Evolutionary conservation across 2,329 filamentous ascomycete genomes (phyloP).

Genomic region (Colletotrichum sp.): DNA sequence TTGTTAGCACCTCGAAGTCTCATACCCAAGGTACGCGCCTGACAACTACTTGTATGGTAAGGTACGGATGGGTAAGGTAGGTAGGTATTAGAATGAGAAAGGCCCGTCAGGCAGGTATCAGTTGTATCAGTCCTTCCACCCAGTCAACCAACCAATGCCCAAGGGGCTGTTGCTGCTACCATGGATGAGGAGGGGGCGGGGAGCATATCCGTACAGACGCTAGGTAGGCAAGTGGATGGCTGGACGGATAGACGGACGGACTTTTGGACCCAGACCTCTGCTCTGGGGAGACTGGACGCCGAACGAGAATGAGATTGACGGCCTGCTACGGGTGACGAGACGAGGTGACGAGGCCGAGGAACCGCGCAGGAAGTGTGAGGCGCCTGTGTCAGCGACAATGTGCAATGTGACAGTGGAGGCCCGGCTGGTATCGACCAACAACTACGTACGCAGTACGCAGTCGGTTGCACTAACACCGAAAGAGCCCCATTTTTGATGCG

Average conservation of each 20-base stretch:
- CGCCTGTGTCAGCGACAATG: constrained; percentile 1
- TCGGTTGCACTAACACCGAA: not conserved
- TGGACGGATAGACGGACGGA: not conserved
- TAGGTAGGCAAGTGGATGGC: not conserved
- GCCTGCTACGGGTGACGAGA: not conserved
- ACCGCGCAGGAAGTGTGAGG: not conserved
- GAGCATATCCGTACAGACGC: not conserved
- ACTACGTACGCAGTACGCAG: too few relatives aligned
- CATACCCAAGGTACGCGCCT: not conserved
- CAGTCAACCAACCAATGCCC: not conserved
- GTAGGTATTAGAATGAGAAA: not conserved
- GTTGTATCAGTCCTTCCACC: not conserved
- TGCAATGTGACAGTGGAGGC: not conserved
- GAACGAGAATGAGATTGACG: not conserved
- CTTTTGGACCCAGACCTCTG: not conserved
- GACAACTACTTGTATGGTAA: not conserved
- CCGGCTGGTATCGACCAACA: not conserved
- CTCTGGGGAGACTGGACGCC: not conserved
- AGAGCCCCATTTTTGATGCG: not conserved
- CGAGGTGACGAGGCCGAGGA: not conserved
- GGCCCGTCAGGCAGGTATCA: not conserved
- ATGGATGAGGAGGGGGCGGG: not conserved
- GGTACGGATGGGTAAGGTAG: not conserved
- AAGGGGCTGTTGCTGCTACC: not conserved
- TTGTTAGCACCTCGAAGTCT: not conserved